Evolutionary conservation across 1,284 basidiomycete genomes (phyloP).

Genomic region (Irpex rosettiformis): DNA sequence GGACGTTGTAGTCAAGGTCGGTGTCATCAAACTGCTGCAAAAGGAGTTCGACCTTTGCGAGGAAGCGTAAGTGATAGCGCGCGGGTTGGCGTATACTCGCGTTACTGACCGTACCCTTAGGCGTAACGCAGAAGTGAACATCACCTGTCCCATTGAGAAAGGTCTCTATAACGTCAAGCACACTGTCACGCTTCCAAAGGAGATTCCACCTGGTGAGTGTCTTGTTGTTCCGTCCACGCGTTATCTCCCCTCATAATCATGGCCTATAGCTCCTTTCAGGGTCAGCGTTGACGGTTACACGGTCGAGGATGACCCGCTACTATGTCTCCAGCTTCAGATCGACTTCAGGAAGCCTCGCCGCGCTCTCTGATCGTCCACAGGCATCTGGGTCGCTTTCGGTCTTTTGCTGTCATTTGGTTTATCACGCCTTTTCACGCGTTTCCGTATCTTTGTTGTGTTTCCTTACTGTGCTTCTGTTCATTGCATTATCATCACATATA

Average conservation of each 20-base stretch:
- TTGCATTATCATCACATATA: neutral
- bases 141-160: conserved; percentile 76
- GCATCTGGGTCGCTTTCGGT: no score
- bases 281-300: conserved; percentile 76
- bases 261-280: conserved; percentile 74
- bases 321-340: conserved; percentile 79
- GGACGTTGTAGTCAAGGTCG: conserved; percentile 86
- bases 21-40: conserved; percentile 78
- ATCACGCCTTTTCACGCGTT: no score
- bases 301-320: conserved; percentile 71
- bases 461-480: neutral
- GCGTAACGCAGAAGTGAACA: conserved; percentile 61
- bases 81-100: neutral
- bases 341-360: conserved; percentile 48
- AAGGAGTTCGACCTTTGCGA: conserved; percentile 88
- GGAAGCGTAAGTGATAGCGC: conserved; percentile 72
- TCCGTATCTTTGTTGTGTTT: neutral
- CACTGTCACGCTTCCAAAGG: conserved; percentile 80
- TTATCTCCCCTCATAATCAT: neutral
- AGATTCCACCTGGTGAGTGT: conserved; percentile 80
- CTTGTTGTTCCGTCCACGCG: conserved; percentile 1
- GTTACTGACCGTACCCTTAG: conserved; percentile 32
- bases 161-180: conserved; percentile 74
- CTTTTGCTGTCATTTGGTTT: no score
- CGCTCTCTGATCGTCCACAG: neutral